Base-by-base conservation (phyloP, 2,329 filamentous ascomycete genomes). In the Curvularia spicifera region DNA sequence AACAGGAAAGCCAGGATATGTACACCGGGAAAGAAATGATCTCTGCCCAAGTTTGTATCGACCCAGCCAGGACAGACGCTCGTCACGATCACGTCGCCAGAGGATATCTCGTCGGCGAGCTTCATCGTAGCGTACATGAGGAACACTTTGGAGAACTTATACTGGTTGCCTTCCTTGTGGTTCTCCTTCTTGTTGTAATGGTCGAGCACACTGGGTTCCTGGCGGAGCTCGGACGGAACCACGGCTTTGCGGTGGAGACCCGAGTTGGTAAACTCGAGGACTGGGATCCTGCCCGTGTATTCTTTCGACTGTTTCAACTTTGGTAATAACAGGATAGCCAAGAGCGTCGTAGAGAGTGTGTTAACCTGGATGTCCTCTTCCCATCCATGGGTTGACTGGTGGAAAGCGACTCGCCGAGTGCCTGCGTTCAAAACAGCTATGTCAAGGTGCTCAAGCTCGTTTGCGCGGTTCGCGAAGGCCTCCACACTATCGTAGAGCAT, bases 291-390 rank as follows among this genome's bases (percentile, higher is more conserved):
- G 18, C 63, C 63, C 9, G 63, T 67, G 24, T 51, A 22, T 10
- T 60, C 55, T 44, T 66, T 70, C 0, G 73, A 70, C 28, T 63
- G 60, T 55, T 70, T 73, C 29, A 79, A 61, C 43, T 75, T 74
- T 2, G 78, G 77, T 24, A 79, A 71, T 10, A 89, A 75, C 1
- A 86, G 69, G 2, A 87, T 61, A 0, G 78, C 83, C 6, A 89
- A 72, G 1, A 87, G 75, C 6, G 80, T 78, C 0, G 84, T 88
- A 2, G 84, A 85, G 1, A 88, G 72, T 1, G 81, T 78, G 66
- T 88, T 87, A 62, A 87, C 82, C 68, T 88, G 85, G 10, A 88
- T 61, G 1, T 79, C 82, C 50, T 73, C 68, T 63, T 80, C 78
- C 72, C 73, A 79, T 18, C 77, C 77, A 61, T 76, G 66, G 15